phyloP scores from a whole-genome alignment of 1,284 basidiomycete genomes.

The Spongiforma sp. region DNA sequence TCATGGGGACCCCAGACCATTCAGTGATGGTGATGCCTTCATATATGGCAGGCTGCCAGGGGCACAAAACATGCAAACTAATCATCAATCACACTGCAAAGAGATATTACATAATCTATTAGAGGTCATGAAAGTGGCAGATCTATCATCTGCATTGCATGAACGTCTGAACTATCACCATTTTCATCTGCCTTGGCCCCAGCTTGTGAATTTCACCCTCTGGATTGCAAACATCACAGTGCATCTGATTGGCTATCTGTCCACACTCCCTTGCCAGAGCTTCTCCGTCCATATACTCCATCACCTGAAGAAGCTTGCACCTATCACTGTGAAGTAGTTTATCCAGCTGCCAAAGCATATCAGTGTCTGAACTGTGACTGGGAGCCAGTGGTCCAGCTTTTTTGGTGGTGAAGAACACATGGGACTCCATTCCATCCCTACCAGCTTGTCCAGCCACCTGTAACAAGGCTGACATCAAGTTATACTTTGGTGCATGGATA shows the following conservation, averaged over 20 bases:
- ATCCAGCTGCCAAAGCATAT: not conserved
- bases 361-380: not conserved
- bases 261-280: not conserved
- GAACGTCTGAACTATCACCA: too few relatives aligned
- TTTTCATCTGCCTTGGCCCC: too few relatives aligned
- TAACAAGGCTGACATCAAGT: not conserved
- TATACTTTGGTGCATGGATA: not conserved
- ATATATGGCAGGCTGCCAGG: too few relatives aligned
- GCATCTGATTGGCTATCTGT: not conserved
- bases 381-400: not conserved
- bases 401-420: slow-evolving; percentile 5
- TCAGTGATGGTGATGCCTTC: too few relatives aligned
- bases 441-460: slow-evolving; percentile 4
- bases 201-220: not conserved
- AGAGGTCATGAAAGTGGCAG: too few relatives aligned
- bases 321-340: not conserved
- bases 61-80: too few relatives aligned
- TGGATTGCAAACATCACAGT: not conserved
- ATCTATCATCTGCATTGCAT: too few relatives aligned
- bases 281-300: not conserved
- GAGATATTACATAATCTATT: too few relatives aligned
- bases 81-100: too few relatives aligned
- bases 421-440: slow-evolving; percentile 11
- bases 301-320: not conserved
- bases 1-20: too few relatives aligned